Base-by-base conservation (phyloP, 2,329 filamentous ascomycete species). In the Colletotrichum lentis region DNA sequence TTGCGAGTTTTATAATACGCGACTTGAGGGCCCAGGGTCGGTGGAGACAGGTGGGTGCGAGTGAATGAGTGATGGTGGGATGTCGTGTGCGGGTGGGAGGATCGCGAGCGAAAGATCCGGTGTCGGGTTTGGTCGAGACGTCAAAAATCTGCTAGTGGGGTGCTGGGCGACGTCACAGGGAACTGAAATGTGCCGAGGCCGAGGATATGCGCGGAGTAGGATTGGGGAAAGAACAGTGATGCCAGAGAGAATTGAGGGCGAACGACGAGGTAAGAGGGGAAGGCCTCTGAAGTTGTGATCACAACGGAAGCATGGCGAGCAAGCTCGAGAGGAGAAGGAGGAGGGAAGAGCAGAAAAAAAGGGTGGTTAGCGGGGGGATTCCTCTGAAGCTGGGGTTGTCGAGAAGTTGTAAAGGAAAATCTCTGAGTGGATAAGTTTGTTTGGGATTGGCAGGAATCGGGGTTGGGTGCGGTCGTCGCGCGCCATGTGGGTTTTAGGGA, bases 91-190 rank as follows among this genome's bases (percentile, higher is more conserved):
- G 20, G 56, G 55, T 60, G 65, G 66, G 66, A 69, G 66, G 46
- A 56, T 56, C 66, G 66, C 62, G 55, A 66, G 53, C 22, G 55
- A 68, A 31, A 69, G 62, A 61, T 62, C 66, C 62, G 66, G 66
- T 66, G 43, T 69, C 66, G 66, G 66, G 66, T 69, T 69, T 66
- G 66, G 62, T 69, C 24, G 55, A 61, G 52, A 44, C 56, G 62
- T 69, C 66, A 69, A 69, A 69, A 69, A 66, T 67, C 64, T 69
- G 67, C 64, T 69, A 69, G 67, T 69, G 67, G 53, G 67, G 67
- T 62, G 52, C 37, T 43, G 37, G 64, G 67, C 67, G 64, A 69
- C 67, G 67, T 69, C 67, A 69, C 67, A 69, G 56, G 52, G 44
- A 37, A 56, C 56, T 50, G 62, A 57, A 57, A 56, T 54, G 57